Evolutionary conservation across 805 yeast species (phyloP).

Genomic region (Kurtzmaniella cleridarum): DNA sequence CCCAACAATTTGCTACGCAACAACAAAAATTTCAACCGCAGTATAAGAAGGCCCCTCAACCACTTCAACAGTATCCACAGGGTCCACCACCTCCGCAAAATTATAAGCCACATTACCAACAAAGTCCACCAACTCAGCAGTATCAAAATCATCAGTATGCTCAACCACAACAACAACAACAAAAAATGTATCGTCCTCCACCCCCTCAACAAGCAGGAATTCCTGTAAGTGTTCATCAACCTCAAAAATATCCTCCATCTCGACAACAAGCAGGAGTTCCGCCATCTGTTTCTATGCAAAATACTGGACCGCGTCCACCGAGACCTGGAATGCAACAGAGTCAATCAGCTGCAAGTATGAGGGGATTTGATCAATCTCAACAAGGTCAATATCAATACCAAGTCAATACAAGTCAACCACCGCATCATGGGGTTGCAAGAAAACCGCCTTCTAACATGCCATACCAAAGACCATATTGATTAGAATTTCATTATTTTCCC

Average conservation of each 20-base stretch:
- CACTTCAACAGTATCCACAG: constrained; percentile 10
- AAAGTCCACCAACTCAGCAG: constrained; percentile 9
- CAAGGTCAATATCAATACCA: constrained; percentile 7
- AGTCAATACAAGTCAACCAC: constrained; percentile 4
- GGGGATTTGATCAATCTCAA: constrained; percentile 3
- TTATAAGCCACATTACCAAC: background rate
- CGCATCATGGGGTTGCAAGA: constrained; percentile 1
- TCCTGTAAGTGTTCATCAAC: constrained; percentile 7
- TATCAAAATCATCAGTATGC: constrained; percentile 13
- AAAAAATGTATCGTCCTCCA: constrained; percentile 9
- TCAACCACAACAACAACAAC: constrained; percentile 10
- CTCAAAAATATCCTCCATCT: constrained; percentile 4
- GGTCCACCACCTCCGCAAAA: constrained; percentile 11
- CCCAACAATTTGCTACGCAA: constrained; percentile 13
- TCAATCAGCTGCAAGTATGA: constrained; percentile 5
- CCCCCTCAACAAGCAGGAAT: constrained; percentile 8
- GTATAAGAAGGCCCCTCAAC: constrained; percentile 9
- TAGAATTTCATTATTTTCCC: background rate
- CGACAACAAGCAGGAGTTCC: constrained; percentile 7
- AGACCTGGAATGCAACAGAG: constrained; percentile 1
- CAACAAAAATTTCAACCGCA: constrained; percentile 11
- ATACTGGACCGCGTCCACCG: constrained; percentile 2
- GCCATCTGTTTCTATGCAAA: constrained; percentile 5
- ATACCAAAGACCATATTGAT: background rate
- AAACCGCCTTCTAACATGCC: constrained; percentile 5